Evolutionary conservation across 2,329 filamentous ascomycete genomes (phyloP).

Genomic region (Aspergillus ustus): DNA sequence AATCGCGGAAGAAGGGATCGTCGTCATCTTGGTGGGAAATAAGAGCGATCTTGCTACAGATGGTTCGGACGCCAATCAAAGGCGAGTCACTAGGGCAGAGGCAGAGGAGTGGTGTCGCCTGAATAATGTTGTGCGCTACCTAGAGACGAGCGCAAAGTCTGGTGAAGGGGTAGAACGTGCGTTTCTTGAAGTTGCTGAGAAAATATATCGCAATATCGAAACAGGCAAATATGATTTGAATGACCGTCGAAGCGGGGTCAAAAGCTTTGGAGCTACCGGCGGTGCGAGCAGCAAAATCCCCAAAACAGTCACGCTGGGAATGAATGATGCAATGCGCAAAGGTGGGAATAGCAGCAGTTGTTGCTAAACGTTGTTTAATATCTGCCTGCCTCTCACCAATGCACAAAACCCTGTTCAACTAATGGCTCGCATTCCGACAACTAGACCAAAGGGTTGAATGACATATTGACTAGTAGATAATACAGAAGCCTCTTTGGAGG

Average conservation of each 20-base stretch:
- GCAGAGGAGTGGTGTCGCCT: slow-evolving; percentile 85
- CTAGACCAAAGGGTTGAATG: slow-evolving; percentile 4
- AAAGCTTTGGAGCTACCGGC: slow-evolving; percentile 58
- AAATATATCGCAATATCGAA: slow-evolving; percentile 97
- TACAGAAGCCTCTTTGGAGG: slow-evolving; percentile 7
- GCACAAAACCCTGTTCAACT: neutral
- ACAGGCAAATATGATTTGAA: slow-evolving; percentile 93
- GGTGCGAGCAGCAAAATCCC: slow-evolving; percentile 40
- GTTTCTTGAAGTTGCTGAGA: slow-evolving; percentile 89
- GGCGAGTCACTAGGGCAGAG: slow-evolving; percentile 80
- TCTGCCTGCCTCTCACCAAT: neutral
- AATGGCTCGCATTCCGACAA: neutral
- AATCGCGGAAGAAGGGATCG: slow-evolving; percentile 94
- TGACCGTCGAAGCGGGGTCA: slow-evolving; percentile 89
- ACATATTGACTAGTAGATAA: slow-evolving; percentile 9
- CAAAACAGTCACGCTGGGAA: slow-evolving; percentile 49
- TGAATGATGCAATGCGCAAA: slow-evolving; percentile 54
- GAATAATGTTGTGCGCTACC: slow-evolving; percentile 89
- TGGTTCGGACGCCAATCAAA: slow-evolving; percentile 53
- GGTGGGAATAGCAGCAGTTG: slow-evolving; percentile 43
- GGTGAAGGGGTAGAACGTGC: slow-evolving; percentile 92
- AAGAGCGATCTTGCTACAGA: slow-evolving; percentile 78
- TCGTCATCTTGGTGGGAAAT: slow-evolving; percentile 93
- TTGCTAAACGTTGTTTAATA: slow-evolving; percentile 32
- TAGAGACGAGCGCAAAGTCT: slow-evolving; percentile 95